Conservation (phyloP, 441 rosid species). For the Gossypium lobatum region DNA sequence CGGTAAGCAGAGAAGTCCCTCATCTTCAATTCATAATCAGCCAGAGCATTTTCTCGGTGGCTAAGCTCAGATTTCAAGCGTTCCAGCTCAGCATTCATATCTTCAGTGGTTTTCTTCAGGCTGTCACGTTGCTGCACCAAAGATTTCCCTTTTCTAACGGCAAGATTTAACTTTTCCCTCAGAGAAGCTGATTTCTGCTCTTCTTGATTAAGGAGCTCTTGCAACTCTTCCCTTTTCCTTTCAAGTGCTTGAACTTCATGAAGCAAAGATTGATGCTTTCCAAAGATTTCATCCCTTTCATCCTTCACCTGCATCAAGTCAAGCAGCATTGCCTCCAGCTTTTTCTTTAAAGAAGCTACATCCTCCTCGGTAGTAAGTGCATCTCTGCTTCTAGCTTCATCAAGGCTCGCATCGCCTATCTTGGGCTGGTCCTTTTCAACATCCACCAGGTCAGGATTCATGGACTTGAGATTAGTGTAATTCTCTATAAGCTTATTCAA, state of each 20-base stretch:
- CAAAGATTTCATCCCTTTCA: constrained; percentile 65
- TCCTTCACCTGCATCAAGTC: constrained; percentile 55
- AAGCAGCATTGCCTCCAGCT: constrained; percentile 62
- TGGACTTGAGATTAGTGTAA: constrained; percentile 27
- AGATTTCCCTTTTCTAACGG: constrained; percentile 96
- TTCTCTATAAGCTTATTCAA: constrained; percentile 67
- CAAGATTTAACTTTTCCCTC: constrained; percentile 89
- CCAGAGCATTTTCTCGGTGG: constrained; percentile 45
- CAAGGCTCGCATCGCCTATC: constrained; percentile 25
- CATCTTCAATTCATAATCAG: constrained; percentile 55
- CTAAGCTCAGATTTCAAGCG: constrained; percentile 64
- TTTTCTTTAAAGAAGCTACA: constrained; percentile 47
- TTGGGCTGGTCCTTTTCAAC: constrained; percentile 25
- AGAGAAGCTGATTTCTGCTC: constrained; percentile 80
- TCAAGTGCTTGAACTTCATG: constrained; percentile 58
- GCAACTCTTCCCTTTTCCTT: constrained; percentile 58
- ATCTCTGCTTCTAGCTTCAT: constrained; percentile 40
- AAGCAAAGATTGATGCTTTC: constrained; percentile 54
- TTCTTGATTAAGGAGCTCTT: constrained; percentile 66
- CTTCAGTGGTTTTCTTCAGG: constrained; percentile 79
- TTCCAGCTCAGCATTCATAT: constrained; percentile 56
- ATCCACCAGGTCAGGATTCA: constrained; percentile 29
- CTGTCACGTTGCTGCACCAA: constrained; percentile 90
- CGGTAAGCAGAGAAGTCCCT: constrained; percentile 50
- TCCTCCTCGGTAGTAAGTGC: constrained; percentile 35